Conservation (phyloP, 345 rosid genomes). For the Gossypium bickii region DNA sequence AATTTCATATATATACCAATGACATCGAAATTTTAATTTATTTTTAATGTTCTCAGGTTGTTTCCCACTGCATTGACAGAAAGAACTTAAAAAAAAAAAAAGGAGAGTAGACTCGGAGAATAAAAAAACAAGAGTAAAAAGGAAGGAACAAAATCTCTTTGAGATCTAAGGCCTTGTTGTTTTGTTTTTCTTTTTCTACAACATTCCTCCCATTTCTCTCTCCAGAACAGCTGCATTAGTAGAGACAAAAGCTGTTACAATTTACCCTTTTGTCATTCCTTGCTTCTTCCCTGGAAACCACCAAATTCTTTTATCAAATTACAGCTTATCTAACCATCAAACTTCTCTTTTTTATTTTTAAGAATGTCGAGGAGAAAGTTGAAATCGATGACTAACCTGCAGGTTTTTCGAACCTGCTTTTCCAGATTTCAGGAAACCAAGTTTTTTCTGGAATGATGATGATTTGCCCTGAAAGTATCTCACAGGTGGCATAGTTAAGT, state of each 20-base stretch:
- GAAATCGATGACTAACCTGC: slow-evolving; percentile 21
- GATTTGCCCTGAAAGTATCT: slow-evolving; percentile 35
- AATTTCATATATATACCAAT: neutral
- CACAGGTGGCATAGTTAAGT: neutral
- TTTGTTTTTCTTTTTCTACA: slow-evolving; percentile 11
- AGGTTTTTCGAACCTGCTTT: slow-evolving; percentile 32
- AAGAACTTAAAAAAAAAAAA: slow-evolving; percentile 25
- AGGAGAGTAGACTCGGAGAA: neutral
- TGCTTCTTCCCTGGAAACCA: slow-evolving; percentile 37
- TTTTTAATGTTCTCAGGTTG: slow-evolving; percentile 26
- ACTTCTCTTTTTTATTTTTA: neutral
- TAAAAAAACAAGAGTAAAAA: slow-evolving; percentile 11
- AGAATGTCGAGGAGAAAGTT: neutral
- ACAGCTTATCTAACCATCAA: neutral
- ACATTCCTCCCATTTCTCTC: slow-evolving; percentile 17
- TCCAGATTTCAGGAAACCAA: slow-evolving; percentile 37
- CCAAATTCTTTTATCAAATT: slow-evolving; percentile 15
- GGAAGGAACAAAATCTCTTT: slow-evolving; percentile 27
- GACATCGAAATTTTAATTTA: slow-evolving; percentile 13
- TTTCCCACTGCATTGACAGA: slow-evolving; percentile 51
- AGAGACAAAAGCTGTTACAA: slow-evolving; percentile 23
- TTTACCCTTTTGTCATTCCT: slow-evolving; percentile 34
- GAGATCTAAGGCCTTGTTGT: slow-evolving; percentile 28
- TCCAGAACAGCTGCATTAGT: slow-evolving; percentile 22
- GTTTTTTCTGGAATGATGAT: slow-evolving; percentile 30